phyloP scores from a whole-genome alignment of 352 stramenopile genomes.

The Globisporangium solare region DNA sequence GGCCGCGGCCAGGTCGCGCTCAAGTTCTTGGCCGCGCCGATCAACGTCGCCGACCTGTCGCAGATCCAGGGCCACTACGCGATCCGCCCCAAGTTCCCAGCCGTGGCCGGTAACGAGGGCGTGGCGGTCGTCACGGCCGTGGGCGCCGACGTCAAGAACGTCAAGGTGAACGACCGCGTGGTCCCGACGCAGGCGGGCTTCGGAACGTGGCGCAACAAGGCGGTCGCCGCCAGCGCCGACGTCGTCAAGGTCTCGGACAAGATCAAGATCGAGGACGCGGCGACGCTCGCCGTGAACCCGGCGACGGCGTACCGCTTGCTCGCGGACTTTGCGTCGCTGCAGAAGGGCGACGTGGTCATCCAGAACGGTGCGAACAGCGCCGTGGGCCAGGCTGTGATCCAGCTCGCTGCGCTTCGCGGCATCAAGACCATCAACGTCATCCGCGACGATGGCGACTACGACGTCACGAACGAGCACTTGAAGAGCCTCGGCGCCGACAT shows the following conservation, averaged over 20 bases:
- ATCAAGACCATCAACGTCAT: conserved; percentile 91
- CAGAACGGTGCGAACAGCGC: conserved; percentile 89
- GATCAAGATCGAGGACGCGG: conserved; percentile 83
- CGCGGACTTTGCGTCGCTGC: conserved; percentile 75
- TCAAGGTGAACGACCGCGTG: conserved; percentile 87
- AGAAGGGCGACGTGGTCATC: conserved; percentile 82
- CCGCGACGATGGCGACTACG: conserved; percentile 77
- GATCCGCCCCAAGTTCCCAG: conserved; percentile 71
- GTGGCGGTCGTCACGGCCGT: conserved; percentile 84
- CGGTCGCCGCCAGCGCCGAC: conserved; percentile 53
- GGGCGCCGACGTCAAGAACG: conserved; percentile 66
- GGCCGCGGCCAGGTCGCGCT: conserved; percentile 67
- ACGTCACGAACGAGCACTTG: conserved; percentile 65
- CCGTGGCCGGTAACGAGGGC: conserved; percentile 81
- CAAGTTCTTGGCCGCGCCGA: conserved; percentile 86
- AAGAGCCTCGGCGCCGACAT: conserved; percentile 77
- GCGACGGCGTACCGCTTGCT: conserved; percentile 85
- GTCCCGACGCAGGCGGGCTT: conserved; percentile 68
- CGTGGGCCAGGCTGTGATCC: conserved; percentile 85
- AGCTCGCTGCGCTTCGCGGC: conserved; percentile 80
- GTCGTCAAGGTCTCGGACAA: conserved; percentile 77
- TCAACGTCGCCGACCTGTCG: conserved; percentile 86
- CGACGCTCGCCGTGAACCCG: conserved; percentile 79
- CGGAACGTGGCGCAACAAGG: conserved; percentile 74
- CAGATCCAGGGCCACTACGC: conserved; percentile 86